Evolutionary conservation across 108 stramenopile genomes (phyloP), one percentile per base, ranked within the genome.

Genomic region (Fistulifera solaris): DNA sequence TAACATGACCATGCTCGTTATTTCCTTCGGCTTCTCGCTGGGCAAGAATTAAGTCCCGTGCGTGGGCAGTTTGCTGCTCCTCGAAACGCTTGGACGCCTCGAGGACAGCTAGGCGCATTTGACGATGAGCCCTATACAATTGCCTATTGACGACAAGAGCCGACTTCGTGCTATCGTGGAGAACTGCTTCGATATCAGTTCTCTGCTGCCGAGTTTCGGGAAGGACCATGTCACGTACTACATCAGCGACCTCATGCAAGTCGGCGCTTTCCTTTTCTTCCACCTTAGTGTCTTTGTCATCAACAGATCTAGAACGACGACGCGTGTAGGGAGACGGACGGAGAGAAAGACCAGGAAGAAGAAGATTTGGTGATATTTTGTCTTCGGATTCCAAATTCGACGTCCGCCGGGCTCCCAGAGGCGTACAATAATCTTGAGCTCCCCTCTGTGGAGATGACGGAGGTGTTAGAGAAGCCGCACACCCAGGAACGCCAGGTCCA

Each of bases 51-150:
- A 72, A 45, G 28, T 76, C 80, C 16, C 67, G 70, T 6, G 86
- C 80, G 59, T 72, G 81, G 22, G 70, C 64, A 13, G 80, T 59
- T 62, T 86, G 80, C 48, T 92, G 80, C 44, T 85, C 84, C 54
- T 92, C 90, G 54, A 87, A 92, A 38, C 87, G 77, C 45, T 83
- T 87, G 24, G 77, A 83, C 7, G 90, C 90, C 42, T 88, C 90
- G 25, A 81, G 58, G 2, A 93, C 78, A 26, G 90, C 73, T 17
- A 84, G 69, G 24, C 90, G 77, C 81, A 87, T 86, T 45, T 84
- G 77, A 14, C 87, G 71, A 55, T 93, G 90, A 12, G 81, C 80
- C 21, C 87, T 57, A 53, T 88, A 88, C 24, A 88, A 28, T 16
- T 63, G 66, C 11, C 87, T 60, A 55, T 87, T 90, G 15, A 86